These are phyloP conservation scores for Hypoxylon sp. DNA, from an alignment of 2,329 filamentous ascomycete species.

Conservation along the genomic window DNA sequence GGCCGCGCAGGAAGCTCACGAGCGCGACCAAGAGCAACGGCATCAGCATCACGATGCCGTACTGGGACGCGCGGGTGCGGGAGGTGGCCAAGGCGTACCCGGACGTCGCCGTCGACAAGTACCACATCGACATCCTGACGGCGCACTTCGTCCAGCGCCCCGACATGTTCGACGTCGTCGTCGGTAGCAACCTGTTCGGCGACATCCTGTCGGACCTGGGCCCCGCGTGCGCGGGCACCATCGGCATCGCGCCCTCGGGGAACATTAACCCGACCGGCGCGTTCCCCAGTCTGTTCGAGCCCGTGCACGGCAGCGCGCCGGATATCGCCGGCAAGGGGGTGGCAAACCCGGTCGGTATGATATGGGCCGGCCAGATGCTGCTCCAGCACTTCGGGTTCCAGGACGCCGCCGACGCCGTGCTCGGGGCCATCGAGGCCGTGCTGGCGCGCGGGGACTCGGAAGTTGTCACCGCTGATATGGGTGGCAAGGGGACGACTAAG, in stretches of 20 bases:
- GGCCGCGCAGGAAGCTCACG: conserved; percentile 67
- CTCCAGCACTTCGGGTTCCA: conserved; percentile 71
- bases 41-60: conserved; percentile 72
- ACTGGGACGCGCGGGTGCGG: conserved; percentile 71
- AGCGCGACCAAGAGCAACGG: conserved; percentile 76
- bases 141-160: conserved; percentile 70
- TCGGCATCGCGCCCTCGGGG: conserved; percentile 73
- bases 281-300: conserved; percentile 72
- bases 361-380: conserved; percentile 60
- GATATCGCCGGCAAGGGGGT: conserved; percentile 73
- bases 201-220: conserved; percentile 74
- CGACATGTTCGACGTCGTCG: conserved; percentile 68
- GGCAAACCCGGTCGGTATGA: conserved; percentile 73
- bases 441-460: conserved; percentile 58
- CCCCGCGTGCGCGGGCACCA: conserved; percentile 72
- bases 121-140: conserved; percentile 73
- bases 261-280: conserved; percentile 71
- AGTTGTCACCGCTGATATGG: conserved; percentile 69
- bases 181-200: conserved; percentile 70
- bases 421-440: conserved; percentile 48
- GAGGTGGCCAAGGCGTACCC: conserved; percentile 65
- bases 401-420: conserved; percentile 62
- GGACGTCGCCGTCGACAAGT: conserved; percentile 69
- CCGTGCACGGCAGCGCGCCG: conserved; percentile 72
- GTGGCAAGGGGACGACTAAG: conserved; percentile 66